Conservation (phyloP, 805 yeast genomes). For the Saccharomycopsis sp. region DNA sequence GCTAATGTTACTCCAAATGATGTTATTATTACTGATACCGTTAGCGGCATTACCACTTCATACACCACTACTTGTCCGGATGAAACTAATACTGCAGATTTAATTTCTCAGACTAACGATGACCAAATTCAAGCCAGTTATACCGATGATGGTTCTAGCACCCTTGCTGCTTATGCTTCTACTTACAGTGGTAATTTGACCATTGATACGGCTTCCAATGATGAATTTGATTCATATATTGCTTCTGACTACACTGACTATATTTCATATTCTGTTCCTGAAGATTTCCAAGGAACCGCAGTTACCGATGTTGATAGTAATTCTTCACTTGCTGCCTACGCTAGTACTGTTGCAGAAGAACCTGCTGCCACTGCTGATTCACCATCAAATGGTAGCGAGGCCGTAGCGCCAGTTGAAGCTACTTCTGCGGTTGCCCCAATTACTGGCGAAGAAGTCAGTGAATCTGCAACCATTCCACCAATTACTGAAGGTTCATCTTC, state of each 20-base stretch:
- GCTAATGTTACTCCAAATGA: neutral
- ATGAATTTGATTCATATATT: too few relatives aligned
- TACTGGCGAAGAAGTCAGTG: neutral
- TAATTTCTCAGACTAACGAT: neutral
- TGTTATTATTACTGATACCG: constrained; percentile 8
- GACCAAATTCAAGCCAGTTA: neutral
- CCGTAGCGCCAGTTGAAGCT: neutral
- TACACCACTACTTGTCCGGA: constrained; percentile 12
- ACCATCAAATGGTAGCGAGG: neutral
- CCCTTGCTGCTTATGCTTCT: neutral
- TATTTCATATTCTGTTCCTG: too few relatives aligned
- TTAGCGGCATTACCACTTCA: constrained; percentile 5
- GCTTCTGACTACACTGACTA: neutral
- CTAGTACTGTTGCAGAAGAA: neutral
- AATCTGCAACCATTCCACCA: neutral
- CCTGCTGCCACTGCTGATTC: neutral
- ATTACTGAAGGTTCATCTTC: neutral
- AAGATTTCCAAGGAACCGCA: too few relatives aligned
- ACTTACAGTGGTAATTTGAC: neutral
- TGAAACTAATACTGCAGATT: too few relatives aligned
- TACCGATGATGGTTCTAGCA: neutral
- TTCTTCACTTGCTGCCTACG: neutral
- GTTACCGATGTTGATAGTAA: neutral
- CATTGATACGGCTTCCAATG: neutral
- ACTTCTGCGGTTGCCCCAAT: neutral